Conservation (phyloP, 495 filamentous ascomycete species). For the Penicillium herquei region DNA sequence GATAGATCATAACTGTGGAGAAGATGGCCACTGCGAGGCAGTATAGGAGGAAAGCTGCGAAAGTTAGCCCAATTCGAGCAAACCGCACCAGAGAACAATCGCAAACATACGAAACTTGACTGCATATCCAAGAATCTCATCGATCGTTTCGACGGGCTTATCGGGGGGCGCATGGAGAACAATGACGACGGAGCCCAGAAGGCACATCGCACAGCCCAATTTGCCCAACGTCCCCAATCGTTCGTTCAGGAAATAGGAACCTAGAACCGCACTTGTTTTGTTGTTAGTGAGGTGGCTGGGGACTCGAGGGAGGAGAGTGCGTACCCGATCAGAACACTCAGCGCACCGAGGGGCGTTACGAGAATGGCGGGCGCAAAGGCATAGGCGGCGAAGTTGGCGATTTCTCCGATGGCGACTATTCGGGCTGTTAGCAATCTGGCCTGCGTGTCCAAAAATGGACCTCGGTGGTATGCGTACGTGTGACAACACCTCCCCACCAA, state of each 20-base stretch:
- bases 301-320: conserved; percentile 2
- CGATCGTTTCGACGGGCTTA: conserved; percentile 80
- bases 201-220: conserved; percentile 91
- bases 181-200: conserved; percentile 95
- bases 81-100: background rate
- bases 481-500: conserved; percentile 94
- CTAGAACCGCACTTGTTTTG: conserved; percentile 72
- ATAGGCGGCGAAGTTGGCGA: conserved; percentile 96
- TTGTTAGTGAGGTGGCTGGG: conserved; percentile 28
- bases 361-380: conserved; percentile 97
- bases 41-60: conserved; percentile 81
- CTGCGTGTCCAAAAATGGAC: conserved; percentile 3
- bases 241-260: conserved; percentile 91
- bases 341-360: conserved; percentile 88
- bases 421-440: conserved; percentile 11
- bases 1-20: conserved; percentile 92
- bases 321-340: conserved; percentile 90
- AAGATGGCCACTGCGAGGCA: conserved; percentile 74
- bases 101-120: conserved; percentile 73
- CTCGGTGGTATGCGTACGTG: conserved; percentile 55
- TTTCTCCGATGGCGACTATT: conserved; percentile 76
- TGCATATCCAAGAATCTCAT: conserved; percentile 84
- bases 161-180: conserved; percentile 96
- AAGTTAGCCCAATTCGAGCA: background rate
- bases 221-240: conserved; percentile 85